These are phyloP conservation scores for Medicago lupulina DNA, from an alignment of 306 rosid genomes.

Conservation along the genomic window DNA sequence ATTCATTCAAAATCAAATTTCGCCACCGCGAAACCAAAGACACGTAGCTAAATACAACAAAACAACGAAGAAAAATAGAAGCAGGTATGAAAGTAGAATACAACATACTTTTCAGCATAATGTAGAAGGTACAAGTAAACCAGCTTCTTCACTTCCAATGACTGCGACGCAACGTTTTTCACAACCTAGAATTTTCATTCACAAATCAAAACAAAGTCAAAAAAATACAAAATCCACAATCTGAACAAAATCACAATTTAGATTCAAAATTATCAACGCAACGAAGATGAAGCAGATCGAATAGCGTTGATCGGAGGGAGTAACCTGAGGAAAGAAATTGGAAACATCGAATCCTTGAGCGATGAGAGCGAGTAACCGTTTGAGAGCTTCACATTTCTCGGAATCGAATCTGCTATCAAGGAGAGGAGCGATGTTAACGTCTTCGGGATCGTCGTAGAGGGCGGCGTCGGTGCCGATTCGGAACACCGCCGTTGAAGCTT, in stretches of 20 bases:
- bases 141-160: slow-evolving; percentile 94
- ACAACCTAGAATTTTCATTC: slow-evolving; percentile 74
- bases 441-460: slow-evolving; percentile 98
- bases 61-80: not conserved
- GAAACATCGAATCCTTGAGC: slow-evolving; percentile 96
- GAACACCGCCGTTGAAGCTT: slow-evolving; percentile 91
- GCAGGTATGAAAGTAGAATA: not conserved
- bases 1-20: no score
- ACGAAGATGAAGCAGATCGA: not conserved
- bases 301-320: not conserved
- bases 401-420: slow-evolving; percentile 96
- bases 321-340: slow-evolving; percentile 93
- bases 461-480: slow-evolving; percentile 99
- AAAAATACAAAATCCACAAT: no score
- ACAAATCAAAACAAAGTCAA: not conserved
- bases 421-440: slow-evolving; percentile 78
- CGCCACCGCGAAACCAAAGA: not conserved
- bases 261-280: not conserved
- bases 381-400: slow-evolving; percentile 96
- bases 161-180: slow-evolving; percentile 89
- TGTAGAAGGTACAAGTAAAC: slow-evolving; percentile 93
- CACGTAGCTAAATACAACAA: not conserved
- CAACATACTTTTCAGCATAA: slow-evolving; percentile 96
- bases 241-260: not conserved
- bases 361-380: slow-evolving; percentile 93